Percentiles rank a stretch among this genome's conserved stretches.
These are phyloP conservation scores for Hymenoscyphus repandus DNA, from an alignment of 2,329 filamentous ascomycete species.

Conservation along the genomic window DNA sequence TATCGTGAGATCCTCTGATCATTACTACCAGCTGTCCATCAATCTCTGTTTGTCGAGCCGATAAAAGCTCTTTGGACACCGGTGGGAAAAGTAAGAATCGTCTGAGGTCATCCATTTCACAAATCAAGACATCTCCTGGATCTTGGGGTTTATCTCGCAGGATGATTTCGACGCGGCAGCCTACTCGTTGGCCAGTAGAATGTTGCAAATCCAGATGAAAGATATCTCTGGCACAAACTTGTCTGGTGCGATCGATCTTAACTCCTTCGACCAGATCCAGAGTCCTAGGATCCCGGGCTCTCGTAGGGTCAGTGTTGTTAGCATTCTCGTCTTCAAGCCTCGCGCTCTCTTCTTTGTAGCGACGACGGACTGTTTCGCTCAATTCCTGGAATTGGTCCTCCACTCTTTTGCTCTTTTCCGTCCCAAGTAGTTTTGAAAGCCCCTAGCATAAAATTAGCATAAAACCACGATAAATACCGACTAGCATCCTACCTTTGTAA, in stretches of 20 bases:
- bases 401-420: constrained; percentile 34
- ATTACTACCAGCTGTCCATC: constrained; percentile 75
- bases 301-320: constrained; percentile 72
- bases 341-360: constrained; percentile 67
- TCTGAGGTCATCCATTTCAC: constrained; percentile 73
- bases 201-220: constrained; percentile 83
- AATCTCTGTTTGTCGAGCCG: constrained; percentile 69
- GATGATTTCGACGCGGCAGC: constrained; percentile 83
- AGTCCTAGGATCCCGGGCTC: constrained; percentile 73
- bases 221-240: constrained; percentile 83
- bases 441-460: constrained; percentile 19
- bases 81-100: constrained; percentile 89
- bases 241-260: constrained; percentile 67
- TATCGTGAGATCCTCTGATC: constrained; percentile 66
- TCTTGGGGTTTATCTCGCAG: constrained; percentile 73
- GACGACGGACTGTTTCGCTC: constrained; percentile 69
- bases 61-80: constrained; percentile 66
- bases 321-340: constrained; percentile 83
- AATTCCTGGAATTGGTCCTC: constrained; percentile 55
- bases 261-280: constrained; percentile 66
- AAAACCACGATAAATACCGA: neutral
- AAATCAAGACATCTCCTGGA: constrained; percentile 82
- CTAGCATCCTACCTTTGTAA: constrained; percentile 58
- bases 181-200: constrained; percentile 83
- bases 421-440: constrained; percentile 33